Evolutionary conservation across 139 green algal species (phyloP), one percentile per base, ranked within the genome.

Genomic region (Chlamydomonas sp.): DNA sequence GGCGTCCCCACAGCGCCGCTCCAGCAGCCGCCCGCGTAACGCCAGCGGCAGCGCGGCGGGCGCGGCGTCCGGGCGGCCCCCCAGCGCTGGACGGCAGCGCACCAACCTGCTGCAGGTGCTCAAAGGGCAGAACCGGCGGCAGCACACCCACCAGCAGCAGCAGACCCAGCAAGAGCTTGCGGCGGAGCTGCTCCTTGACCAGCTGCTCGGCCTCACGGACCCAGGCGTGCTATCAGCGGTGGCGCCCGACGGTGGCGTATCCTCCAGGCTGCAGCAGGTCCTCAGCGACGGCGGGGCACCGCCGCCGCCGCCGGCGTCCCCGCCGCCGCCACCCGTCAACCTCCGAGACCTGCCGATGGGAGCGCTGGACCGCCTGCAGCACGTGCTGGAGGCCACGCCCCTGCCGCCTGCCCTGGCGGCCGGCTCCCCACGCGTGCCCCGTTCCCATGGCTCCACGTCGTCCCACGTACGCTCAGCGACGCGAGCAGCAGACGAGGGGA

Each of bases 91-190:
- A 7, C 71, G 82, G 2, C 61, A 67, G 8, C 83, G 83, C 16
- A 20, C 66, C 8, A 87, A 87, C 73, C 83, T 87, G 59, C 72
- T 87, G 2, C 62, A 80, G 62, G 18, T n/a, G 31, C 72, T 87
- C 2, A 87, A 87, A 62, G 1, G 4, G 7, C 79, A 85, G 66
- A 15, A 72, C 7, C 18, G 3, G 31, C 31, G 9, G 67, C 8
- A 49, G 63, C 61, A 17, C 31, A 31, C 3, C n/a, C 78, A 60
- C 63, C 2, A 6, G 71, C 71, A n/a, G 71, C 71, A 57, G 71
- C 71, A 9, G 71, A 20, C n/a, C n/a, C 71, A 6, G 10, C 14
- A 12, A 73, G 10, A n/a, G 3, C n/a, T 59, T 2, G 71, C 71
- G 58, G 71, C 71, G 66, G 12, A 15, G 66, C 66, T 20, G 66